Conservation (phyloP, 192 early-diverging fungal genomes). For the Spizellomyces punctatus region DNA sequence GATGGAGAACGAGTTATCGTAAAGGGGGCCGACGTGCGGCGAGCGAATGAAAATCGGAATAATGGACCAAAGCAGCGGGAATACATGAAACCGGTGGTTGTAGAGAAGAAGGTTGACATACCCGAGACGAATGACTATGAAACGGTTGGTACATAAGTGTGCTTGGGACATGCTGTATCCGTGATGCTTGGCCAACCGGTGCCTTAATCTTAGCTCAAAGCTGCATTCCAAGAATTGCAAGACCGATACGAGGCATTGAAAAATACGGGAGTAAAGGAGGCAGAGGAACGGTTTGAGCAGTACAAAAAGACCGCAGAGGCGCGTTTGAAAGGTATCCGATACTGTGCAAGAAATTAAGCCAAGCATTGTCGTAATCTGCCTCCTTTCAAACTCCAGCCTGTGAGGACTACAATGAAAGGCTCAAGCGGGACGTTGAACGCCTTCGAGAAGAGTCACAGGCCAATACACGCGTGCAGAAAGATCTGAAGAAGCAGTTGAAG, state of each 20-base stretch:
- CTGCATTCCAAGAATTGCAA: slow-evolving; percentile 13
- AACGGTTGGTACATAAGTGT: no score
- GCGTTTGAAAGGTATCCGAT: slow-evolving; percentile 14
- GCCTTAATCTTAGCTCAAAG: background rate
- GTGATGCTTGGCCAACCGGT: no score
- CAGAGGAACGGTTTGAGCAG: slow-evolving; percentile 1
- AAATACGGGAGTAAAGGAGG: slow-evolving; percentile 9
- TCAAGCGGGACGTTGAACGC: slow-evolving; percentile 9
- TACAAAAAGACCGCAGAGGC: slow-evolving; percentile 15
- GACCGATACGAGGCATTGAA: slow-evolving; percentile 16
- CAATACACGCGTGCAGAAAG: background rate
- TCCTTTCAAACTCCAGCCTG: background rate
- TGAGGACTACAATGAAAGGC: slow-evolving; percentile 7
- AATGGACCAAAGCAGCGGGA: no score
- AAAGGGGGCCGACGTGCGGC: no score
- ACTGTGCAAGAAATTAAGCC: background rate
- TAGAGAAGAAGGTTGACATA: no score
- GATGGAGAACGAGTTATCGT: no score
- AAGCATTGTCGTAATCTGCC: background rate
- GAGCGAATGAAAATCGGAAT: no score
- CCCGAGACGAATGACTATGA: no score
- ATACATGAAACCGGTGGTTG: no score
- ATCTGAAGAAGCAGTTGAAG: slow-evolving; percentile 8
- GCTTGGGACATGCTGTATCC: no score
- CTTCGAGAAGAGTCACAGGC: slow-evolving; percentile 5